These are phyloP conservation scores for Flaveria ramosissima DNA, from an alignment of 129 eudicot genomes.

Conservation along the genomic window DNA sequence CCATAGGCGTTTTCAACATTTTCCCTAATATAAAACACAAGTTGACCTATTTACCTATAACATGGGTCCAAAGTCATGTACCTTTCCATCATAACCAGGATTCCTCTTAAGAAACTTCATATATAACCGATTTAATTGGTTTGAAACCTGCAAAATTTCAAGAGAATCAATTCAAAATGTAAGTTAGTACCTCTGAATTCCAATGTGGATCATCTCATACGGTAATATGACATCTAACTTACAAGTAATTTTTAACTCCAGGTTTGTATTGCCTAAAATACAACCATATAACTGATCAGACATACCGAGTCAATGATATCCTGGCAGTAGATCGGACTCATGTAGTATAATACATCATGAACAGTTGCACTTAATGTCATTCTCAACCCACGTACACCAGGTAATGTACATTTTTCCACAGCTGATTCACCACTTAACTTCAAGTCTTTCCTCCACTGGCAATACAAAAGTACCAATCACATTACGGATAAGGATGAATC, in stretches of 20 bases:
- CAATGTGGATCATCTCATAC: background rate
- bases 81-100: constrained; percentile 99
- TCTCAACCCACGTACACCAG: constrained; percentile 87
- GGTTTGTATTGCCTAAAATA: background rate
- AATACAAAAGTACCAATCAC: constrained; percentile 14
- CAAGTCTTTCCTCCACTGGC: constrained; percentile 94
- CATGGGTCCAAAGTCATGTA: constrained; percentile 29
- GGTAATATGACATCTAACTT: background rate
- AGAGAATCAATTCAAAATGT: constrained; percentile 8
- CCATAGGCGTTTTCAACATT: background rate
- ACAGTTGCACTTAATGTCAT: constrained; percentile 94
- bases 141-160: constrained; percentile 64
- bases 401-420: constrained; percentile 83
- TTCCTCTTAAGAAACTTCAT: constrained; percentile 83
- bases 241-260: background rate
- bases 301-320: constrained; percentile 88
- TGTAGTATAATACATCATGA: constrained; percentile 94
- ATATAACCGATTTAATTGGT: constrained; percentile 82
- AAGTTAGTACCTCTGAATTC: background rate
- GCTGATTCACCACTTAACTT: constrained; percentile 93
- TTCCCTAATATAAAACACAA: background rate
- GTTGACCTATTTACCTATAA: background rate
- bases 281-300: background rate
- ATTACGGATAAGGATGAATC: background rate
- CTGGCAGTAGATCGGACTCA: constrained; percentile 99